Percentiles rank a stretch among this genome's conserved stretches.
phyloP scores from a whole-genome alignment of 768 basidiomycete species.

The Cyclocybe cylindracea region DNA sequence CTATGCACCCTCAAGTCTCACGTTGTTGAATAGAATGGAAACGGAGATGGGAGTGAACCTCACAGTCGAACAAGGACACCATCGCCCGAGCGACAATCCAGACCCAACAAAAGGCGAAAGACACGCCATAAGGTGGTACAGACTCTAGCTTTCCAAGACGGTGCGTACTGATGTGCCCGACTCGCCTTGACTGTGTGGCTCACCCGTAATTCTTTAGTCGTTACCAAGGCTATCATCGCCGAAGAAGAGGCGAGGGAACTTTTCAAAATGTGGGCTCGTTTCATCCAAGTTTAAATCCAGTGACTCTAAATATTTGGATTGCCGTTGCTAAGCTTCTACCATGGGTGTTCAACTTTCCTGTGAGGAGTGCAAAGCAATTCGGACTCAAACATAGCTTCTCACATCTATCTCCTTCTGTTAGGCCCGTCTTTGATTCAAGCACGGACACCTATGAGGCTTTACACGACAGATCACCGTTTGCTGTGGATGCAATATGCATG shows the following conservation, averaged over 20 bases:
- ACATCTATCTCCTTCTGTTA: conserved; percentile 16
- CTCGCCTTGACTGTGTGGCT: conserved; percentile 5
- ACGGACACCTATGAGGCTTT: conserved; percentile 87
- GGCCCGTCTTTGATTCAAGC: conserved; percentile 80
- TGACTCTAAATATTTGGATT: neutral
- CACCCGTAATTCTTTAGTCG: conserved; percentile 48
- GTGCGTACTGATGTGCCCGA: conserved; percentile 34
- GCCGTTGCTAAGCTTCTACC: conserved; percentile 65
- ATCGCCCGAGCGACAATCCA: conserved; percentile 67
- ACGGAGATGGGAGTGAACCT: conserved; percentile 74
- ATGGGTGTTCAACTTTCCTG: conserved; percentile 73
- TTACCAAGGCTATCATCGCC: conserved; percentile 78
- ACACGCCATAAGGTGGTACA: conserved; percentile 61
- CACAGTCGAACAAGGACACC: conserved; percentile 75
- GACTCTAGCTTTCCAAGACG: conserved; percentile 74
- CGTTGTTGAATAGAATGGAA: conserved; percentile 50
- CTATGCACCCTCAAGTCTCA: neutral
- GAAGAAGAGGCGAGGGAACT: conserved; percentile 85
- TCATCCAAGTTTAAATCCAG: conserved; percentile 1
- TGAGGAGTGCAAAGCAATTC: conserved; percentile 9
- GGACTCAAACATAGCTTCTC: neutral
- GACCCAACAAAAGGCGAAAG: conserved; percentile 74
- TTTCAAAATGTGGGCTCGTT: conserved; percentile 72
- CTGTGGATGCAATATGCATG: conserved; percentile 91
- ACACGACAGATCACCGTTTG: conserved; percentile 90